Percentiles rank a stretch among this genome's conserved stretches.
Conservation (phyloP, 2,329 filamentous ascomycete species). For the Orbilia blumenaviensis region DNA sequence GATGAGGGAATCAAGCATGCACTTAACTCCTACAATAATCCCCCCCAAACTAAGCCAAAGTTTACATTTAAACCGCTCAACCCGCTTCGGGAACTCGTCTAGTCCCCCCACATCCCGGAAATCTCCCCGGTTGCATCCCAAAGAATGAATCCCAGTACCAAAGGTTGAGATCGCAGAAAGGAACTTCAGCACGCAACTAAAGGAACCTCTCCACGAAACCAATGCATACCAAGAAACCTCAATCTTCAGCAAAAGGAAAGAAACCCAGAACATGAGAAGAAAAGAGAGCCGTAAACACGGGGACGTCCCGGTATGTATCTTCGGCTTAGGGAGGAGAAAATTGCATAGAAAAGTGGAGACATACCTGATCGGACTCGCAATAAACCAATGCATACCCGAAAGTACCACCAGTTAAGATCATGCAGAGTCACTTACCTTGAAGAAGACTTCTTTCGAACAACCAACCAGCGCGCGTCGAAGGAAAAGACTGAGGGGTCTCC, state of each 20-base stretch:
- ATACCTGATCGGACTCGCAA: slow-evolving; percentile 20
- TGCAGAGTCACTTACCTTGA: slow-evolving; percentile 8
- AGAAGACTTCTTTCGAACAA: background rate
- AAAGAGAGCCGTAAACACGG: background rate
- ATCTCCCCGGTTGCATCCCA: slow-evolving; percentile 8
- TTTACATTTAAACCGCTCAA: slow-evolving; percentile 25
- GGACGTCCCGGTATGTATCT: slow-evolving; percentile 17
- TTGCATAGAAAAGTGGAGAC: slow-evolving; percentile 8
- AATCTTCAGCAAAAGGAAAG: slow-evolving; percentile 16
- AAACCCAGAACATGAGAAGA: background rate
- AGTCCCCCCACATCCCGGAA: background rate
- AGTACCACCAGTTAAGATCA: slow-evolving; percentile 30
- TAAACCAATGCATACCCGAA: slow-evolving; percentile 23
- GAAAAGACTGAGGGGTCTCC: slow-evolving; percentile 34
- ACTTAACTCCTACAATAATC: slow-evolving; percentile 18
- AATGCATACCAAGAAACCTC: slow-evolving; percentile 18
- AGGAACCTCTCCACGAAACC: slow-evolving; percentile 14
- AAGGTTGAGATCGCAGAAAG: slow-evolving; percentile 13
- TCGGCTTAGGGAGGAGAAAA: background rate
- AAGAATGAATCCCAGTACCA: slow-evolving; percentile 17
- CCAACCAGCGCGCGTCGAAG: slow-evolving; percentile 28
- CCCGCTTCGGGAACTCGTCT: background rate
- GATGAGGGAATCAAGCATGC: background rate
- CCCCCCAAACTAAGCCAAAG: background rate
- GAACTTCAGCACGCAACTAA: slow-evolving; percentile 8